Percentiles rank a stretch among this genome's conserved stretches.
Conservation (phyloP, 768 basidiomycete species). For the Pleurotus pulmonarius region DNA sequence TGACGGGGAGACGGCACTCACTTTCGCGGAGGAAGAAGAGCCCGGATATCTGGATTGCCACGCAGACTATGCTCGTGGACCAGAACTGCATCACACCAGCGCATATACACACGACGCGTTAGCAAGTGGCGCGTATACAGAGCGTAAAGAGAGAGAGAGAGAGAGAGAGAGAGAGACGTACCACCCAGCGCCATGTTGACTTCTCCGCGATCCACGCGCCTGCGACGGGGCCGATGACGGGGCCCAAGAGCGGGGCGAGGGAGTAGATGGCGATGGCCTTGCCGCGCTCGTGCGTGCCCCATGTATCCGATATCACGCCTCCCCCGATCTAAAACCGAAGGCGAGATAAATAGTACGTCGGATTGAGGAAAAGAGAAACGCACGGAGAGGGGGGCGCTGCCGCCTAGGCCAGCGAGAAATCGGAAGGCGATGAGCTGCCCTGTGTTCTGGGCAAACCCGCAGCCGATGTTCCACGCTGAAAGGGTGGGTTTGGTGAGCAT, state of each 20-base stretch:
- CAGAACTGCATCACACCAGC: constrained; percentile 43
- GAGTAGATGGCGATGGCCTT: constrained; percentile 62
- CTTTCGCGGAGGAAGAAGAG: constrained; percentile 62
- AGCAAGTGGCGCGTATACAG: constrained; percentile 62
- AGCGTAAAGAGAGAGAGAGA: constrained; percentile 59
- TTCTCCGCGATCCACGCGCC: too few species aligned
- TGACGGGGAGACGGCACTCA: constrained; percentile 24
- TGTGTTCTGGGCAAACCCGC: constrained; percentile 59
- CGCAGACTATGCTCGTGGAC: constrained; percentile 59
- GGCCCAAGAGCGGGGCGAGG: constrained; percentile 61
- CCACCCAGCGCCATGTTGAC: too few species aligned
- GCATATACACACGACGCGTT: constrained; percentile 57
- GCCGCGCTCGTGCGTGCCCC: constrained; percentile 59
- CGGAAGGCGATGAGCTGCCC: constrained; percentile 63
- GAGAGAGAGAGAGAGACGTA: constrained; percentile 57
- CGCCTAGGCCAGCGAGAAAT: constrained; percentile 68
- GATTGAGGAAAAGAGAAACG: constrained; percentile 27
- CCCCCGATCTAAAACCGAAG: constrained; percentile 44
- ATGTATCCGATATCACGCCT: constrained; percentile 62
- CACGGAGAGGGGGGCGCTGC: constrained; percentile 65
- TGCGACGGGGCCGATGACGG: constrained; percentile 49
- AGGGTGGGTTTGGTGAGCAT: neutral
- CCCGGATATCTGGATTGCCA: constrained; percentile 49
- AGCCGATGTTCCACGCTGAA: constrained; percentile 58
- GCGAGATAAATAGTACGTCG: constrained; percentile 32